Conservation (phyloP, 1,284 basidiomycete genomes). For the Rhodotorula sp. region DNA sequence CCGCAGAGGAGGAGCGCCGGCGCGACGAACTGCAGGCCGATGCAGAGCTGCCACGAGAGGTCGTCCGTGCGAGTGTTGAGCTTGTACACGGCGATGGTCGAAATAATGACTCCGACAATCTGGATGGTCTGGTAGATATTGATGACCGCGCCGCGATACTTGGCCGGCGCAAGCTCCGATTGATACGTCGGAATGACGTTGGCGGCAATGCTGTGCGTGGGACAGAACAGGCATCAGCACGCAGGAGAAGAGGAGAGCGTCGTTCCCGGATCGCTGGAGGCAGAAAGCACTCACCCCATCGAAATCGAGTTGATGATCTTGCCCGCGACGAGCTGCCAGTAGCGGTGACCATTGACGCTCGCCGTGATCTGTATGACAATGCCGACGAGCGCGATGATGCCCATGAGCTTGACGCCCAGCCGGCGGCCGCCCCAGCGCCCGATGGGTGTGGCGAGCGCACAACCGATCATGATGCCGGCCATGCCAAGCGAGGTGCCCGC, state of each 20-base stretch:
- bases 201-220: constrained; percentile 9
- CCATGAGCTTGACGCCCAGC: constrained; percentile 22
- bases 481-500: neutral
- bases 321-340: constrained; percentile 43
- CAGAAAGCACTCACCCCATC: constrained; percentile 17
- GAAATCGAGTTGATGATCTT: constrained; percentile 44
- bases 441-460: constrained; percentile 37
- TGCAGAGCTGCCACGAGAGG: constrained; percentile 1
- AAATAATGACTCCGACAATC: neutral
- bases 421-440: constrained; percentile 38
- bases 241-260: too few species aligned
- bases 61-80: neutral
- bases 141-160: constrained; percentile 41
- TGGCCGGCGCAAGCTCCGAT: constrained; percentile 35
- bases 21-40: neutral
- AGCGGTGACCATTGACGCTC: constrained; percentile 32
- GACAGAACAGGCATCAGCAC: constrained; percentile 6
- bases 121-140: constrained; percentile 40
- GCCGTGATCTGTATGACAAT: constrained; percentile 41
- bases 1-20: neutral
- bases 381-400: constrained; percentile 41
- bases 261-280: neutral
- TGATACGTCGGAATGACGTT: constrained; percentile 44
- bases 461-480: constrained; percentile 44
- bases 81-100: neutral